A percentile compares a stretch with the other conserved stretches of the same genome.
Conservation (phyloP, 441 rosid species). For the Eutrema salsugineum region DNA sequence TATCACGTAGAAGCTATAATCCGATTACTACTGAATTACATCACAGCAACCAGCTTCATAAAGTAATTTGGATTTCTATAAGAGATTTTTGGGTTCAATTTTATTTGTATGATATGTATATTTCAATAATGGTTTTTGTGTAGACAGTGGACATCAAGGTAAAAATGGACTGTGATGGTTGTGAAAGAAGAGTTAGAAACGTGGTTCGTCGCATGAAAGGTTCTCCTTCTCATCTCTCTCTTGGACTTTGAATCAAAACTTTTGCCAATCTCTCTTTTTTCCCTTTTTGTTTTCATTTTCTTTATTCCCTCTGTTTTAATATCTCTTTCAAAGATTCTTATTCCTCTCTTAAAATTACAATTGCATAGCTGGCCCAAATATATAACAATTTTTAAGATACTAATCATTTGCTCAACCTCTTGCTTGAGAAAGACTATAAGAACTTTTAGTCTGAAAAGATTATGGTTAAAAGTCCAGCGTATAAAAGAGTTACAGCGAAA, state of each 20-base stretch:
- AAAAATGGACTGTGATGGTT: constrained; percentile 96
- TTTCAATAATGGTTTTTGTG: constrained; percentile 8
- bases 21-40: not conserved
- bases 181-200: constrained; percentile 79
- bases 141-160: constrained; percentile 96
- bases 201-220: constrained; percentile 78
- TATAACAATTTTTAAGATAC: not conserved
- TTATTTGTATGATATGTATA: not conserved
- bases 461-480: not conserved
- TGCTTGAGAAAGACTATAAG: not conserved
- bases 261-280: constrained; percentile 4
- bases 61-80: not conserved
- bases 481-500: too few relatives aligned
- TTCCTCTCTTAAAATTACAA: not conserved
- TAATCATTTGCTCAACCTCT: constrained; percentile 5
- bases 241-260: constrained; percentile 26
- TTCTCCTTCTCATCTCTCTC: constrained; percentile 24
- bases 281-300: constrained; percentile 24
- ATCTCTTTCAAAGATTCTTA: constrained; percentile 26
- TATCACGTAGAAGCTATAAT: not conserved
- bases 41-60: not conserved
- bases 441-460: not conserved
- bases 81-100: not conserved
- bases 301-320: constrained; percentile 14
- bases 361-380: not conserved